phyloP scores from a whole-genome alignment of 176 grass and related monocot species.

The Poa annua region DNA sequence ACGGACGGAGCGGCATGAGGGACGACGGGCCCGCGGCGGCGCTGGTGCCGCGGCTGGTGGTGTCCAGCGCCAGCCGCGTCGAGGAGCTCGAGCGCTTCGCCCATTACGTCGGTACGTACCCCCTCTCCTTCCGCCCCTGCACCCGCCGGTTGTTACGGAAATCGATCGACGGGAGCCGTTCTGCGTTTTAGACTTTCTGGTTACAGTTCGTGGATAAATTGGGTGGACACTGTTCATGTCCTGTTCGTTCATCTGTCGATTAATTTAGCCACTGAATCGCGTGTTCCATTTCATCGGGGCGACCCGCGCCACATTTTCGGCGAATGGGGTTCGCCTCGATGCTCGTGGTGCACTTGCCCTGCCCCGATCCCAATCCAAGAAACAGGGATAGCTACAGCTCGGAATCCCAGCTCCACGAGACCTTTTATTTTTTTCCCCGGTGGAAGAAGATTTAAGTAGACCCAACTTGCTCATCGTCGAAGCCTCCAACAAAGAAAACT shows the following conservation, averaged over 20 bases:
- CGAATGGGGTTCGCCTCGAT: neutral
- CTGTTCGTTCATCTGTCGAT: neutral
- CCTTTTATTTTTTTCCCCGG: neutral
- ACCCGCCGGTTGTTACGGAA: neutral
- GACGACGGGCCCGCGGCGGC: constrained; percentile 24
- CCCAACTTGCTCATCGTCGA: constrained; percentile 18
- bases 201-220: neutral
- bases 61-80: constrained; percentile 57
- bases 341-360: constrained; percentile 9
- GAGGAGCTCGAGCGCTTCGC: constrained; percentile 82
- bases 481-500: neutral
- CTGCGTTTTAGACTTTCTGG: neutral
- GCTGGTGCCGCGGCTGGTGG: constrained; percentile 56
- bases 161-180: neutral
- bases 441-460: constrained; percentile 32
- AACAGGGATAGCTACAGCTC: constrained; percentile 17
- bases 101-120: constrained; percentile 76
- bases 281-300: neutral
- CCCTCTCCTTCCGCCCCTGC: neutral
- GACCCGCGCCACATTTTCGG: neutral
- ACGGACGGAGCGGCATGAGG: constrained; percentile 37
- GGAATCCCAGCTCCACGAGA: constrained; percentile 20
- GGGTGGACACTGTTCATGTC: neutral
- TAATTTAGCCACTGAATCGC: neutral
- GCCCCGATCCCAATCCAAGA: constrained; percentile 42